Base-by-base conservation (phyloP, 495 filamentous ascomycete genomes). In the Penicillium atrosanguineum region DNA sequence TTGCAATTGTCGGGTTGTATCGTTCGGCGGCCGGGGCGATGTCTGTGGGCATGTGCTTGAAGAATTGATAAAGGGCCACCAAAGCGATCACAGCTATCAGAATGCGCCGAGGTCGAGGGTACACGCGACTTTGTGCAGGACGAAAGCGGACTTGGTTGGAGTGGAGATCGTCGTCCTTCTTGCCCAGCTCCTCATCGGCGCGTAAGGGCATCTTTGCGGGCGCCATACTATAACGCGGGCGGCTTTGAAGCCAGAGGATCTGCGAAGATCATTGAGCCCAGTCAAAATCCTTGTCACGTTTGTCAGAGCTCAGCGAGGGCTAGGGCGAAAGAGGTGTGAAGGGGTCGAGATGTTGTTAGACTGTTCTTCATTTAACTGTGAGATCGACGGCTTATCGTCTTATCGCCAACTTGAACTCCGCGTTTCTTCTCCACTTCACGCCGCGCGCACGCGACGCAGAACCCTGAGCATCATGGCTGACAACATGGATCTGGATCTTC, bases 111-210 rank as follows among this genome's bases (percentile, higher is more conserved):
- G 69, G 71, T 44, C 79, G 75, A 40, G 70, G 69, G 16, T 55
- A 50, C 44, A 65, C 67, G 53, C 69, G 71, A 38, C 55, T 55
- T 25, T 63, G 64, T 52, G 68, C 54, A 15, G 67, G 52, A 36
- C 66, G 57, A 36, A 64, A 54, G 44, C 59, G 62, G 20, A 52
- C 36, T 43, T 50, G 53, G 26, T 59, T 60, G 20, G 55, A 56
- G 48, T 72, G 78, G 63, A 82, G 80, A 59, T 87, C 85, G 63
- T 88, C 85, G 62, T 87, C 78, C 52, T 80, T 83, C 71, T 87
- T 87, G 43, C 83, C 85, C n/a, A 85, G 76, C 74, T 87, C 85
- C 69, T 84, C 83, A 65, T 88, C 85, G 44, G 63, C 74, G 15
- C 73, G 61, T 52, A 80, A 73, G 5, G 77, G 61, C 63, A 75